phyloP scores from a whole-genome alignment of 768 basidiomycete genomes.

The Lactarius tabidus region DNA sequence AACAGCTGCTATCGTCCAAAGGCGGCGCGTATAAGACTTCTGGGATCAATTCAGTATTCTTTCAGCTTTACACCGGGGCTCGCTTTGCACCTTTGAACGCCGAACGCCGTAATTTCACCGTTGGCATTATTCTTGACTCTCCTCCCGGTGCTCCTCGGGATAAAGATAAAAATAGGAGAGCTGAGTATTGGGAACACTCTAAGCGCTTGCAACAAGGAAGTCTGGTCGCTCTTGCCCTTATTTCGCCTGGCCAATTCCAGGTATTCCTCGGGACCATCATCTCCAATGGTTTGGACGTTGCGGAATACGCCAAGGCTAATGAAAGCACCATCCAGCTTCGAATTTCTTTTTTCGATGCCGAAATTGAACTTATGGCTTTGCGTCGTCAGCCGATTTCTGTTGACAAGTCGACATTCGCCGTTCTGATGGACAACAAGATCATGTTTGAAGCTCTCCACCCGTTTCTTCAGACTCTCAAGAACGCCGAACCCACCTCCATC shows the following conservation, averaged over 20 bases:
- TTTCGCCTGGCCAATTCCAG: conserved; percentile 28
- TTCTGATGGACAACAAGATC: conserved; percentile 25
- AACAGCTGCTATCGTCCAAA: conserved; percentile 43
- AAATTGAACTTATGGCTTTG: conserved; percentile 46
- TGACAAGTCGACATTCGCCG: conserved; percentile 16
- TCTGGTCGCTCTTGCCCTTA: conserved; percentile 53
- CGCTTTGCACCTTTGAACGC: conserved; percentile 45
- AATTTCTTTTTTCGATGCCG: conserved; percentile 60
- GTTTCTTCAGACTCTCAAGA: conserved; percentile 22
- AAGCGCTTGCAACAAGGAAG: conserved; percentile 59
- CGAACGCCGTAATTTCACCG: conserved; percentile 50
- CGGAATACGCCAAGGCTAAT: conserved; percentile 38
- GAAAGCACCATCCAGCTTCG: conserved; percentile 41
- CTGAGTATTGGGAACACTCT: conserved; percentile 50
- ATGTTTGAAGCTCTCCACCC: conserved; percentile 21
- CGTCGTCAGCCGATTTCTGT: conserved; percentile 35
- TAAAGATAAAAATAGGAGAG: conserved; percentile 37
- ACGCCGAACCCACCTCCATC: conserved; percentile 18
- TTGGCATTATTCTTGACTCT: conserved; percentile 43
- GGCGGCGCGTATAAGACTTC: conserved; percentile 57
- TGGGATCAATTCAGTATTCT: conserved; percentile 48
- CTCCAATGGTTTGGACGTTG: conserved; percentile 43
- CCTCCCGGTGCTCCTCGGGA: conserved; percentile 56
- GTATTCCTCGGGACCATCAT: conserved; percentile 54
- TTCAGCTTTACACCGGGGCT: conserved; percentile 59